phyloP scores from a whole-genome alignment of 2,329 filamentous ascomycete genomes.

The Fusarium citri region DNA sequence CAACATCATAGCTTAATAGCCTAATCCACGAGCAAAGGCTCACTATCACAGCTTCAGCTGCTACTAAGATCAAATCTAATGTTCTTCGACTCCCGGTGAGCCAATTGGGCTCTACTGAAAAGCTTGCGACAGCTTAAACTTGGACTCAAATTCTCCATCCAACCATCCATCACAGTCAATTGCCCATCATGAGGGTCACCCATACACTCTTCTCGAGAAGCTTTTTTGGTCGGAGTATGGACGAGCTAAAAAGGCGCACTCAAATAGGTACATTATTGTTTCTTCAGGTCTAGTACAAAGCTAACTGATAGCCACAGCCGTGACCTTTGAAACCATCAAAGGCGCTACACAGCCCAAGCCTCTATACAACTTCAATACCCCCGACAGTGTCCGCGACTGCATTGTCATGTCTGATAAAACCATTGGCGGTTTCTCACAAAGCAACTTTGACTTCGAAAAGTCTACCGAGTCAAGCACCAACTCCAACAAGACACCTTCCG shows the following conservation, averaged over 20 bases:
- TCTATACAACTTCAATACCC: slow-evolving; percentile 71
- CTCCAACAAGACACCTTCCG: slow-evolving; percentile 34
- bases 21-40: neutral
- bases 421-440: slow-evolving; percentile 86
- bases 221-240: slow-evolving; percentile 68
- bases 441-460: slow-evolving; percentile 72
- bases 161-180: slow-evolving; percentile 8
- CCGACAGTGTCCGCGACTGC: slow-evolving; percentile 61
- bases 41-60: neutral
- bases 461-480: neutral
- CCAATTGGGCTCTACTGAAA: slow-evolving; percentile 44
- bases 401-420: slow-evolving; percentile 89
- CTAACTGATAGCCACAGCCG: slow-evolving; percentile 58
- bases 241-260: slow-evolving; percentile 69
- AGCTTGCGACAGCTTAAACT: slow-evolving; percentile 20
- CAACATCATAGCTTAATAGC: slow-evolving; percentile 3
- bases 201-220: slow-evolving; percentile 59
- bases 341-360: slow-evolving; percentile 71
- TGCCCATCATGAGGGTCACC: slow-evolving; percentile 60
- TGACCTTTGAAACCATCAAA: slow-evolving; percentile 76
- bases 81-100: slow-evolving; percentile 43
- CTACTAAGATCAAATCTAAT: slow-evolving; percentile 23
- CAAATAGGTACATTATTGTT: slow-evolving; percentile 59
- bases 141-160: neutral
- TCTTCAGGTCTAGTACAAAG: rapidly evolving